Evolutionary conservation across 2,329 filamentous ascomycete genomes (phyloP).

Genomic region (Penicillium vulpinum): DNA sequence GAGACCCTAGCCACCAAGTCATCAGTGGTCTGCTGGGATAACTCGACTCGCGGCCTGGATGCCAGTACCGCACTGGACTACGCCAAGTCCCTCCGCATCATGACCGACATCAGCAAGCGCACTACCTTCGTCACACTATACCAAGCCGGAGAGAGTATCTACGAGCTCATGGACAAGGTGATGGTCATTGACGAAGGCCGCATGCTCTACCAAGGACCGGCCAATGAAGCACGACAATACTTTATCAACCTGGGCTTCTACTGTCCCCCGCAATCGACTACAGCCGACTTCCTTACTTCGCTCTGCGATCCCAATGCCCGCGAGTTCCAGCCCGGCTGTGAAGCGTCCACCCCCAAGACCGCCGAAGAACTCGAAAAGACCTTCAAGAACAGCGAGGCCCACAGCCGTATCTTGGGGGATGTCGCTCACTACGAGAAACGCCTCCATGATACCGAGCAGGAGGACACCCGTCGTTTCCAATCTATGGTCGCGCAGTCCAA

Average conservation of each 20-base stretch:
- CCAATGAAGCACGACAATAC: slow-evolving; percentile 62
- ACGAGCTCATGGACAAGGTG: slow-evolving; percentile 77
- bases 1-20: slow-evolving; percentile 74
- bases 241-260: slow-evolving; percentile 66
- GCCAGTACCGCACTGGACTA: slow-evolving; percentile 78
- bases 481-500: slow-evolving; percentile 63
- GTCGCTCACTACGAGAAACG: slow-evolving; percentile 61
- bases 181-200: slow-evolving; percentile 72
- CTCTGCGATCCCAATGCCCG: slow-evolving; percentile 73
- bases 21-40: slow-evolving; percentile 76
- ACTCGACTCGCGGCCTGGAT: slow-evolving; percentile 76
- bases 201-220: slow-evolving; percentile 66
- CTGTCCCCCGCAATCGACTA: slow-evolving; percentile 62
- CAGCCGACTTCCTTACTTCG: slow-evolving; percentile 75
- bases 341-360: slow-evolving; percentile 67
- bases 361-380: slow-evolving; percentile 67
- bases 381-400: slow-evolving; percentile 64
- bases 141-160: slow-evolving; percentile 69
- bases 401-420: slow-evolving; percentile 61
- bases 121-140: slow-evolving; percentile 72
- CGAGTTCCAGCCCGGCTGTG: slow-evolving; percentile 64
- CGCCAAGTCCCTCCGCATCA: slow-evolving; percentile 66
- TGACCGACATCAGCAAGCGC: slow-evolving; percentile 73
- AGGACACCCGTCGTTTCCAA: slow-evolving; percentile 65
- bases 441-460: slow-evolving; percentile 57